Evolutionary conservation across 2,329 filamentous ascomycete species (phyloP).

Genomic region (Talaromyces islandicus): DNA sequence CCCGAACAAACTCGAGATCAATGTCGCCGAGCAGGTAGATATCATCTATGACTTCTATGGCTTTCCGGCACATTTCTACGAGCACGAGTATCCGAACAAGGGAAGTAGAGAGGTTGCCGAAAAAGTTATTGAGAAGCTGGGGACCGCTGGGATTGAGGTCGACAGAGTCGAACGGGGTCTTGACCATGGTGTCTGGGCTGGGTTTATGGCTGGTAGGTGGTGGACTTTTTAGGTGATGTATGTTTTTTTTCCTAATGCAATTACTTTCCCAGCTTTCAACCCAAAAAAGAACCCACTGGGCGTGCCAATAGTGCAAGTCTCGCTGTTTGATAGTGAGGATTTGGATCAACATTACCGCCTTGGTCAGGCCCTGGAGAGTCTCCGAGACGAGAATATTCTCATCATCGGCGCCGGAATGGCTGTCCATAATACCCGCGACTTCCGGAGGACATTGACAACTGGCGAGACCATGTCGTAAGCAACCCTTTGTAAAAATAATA

Average conservation of each 20-base stretch:
- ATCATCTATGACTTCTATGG: conserved; percentile 72
- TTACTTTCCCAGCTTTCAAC: conserved; percentile 48
- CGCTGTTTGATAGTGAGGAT: conserved; percentile 60
- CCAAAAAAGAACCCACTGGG: conserved; percentile 56
- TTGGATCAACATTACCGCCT: conserved; percentile 61
- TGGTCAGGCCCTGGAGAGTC: conserved; percentile 58
- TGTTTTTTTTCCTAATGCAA: not conserved
- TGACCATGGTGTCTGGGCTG: conserved; percentile 70
- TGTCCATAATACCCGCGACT: conserved; percentile 62
- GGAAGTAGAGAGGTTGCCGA: conserved; percentile 57
- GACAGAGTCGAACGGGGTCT: conserved; percentile 58
- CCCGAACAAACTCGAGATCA: conserved; percentile 55
- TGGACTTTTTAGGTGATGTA: too few relatives aligned
- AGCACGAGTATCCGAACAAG: conserved; percentile 59
- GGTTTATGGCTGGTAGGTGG: conserved; percentile 51
- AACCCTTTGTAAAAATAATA: conserved; percentile 10
- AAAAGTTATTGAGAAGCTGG: conserved; percentile 52
- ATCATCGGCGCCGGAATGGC: conserved; percentile 71
- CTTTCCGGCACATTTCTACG: conserved; percentile 64
- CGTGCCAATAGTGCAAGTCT: conserved; percentile 67
- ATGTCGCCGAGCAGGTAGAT: conserved; percentile 57
- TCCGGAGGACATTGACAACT: conserved; percentile 23
- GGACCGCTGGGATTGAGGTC: conserved; percentile 53
- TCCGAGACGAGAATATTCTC: conserved; percentile 62
- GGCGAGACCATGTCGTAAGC: conserved; percentile 8